Percentiles rank a stretch among this genome's conserved stretches.
These are phyloP conservation scores for Daphne laureola DNA, from an alignment of 441 rosid genomes.

Conservation along the genomic window DNA sequence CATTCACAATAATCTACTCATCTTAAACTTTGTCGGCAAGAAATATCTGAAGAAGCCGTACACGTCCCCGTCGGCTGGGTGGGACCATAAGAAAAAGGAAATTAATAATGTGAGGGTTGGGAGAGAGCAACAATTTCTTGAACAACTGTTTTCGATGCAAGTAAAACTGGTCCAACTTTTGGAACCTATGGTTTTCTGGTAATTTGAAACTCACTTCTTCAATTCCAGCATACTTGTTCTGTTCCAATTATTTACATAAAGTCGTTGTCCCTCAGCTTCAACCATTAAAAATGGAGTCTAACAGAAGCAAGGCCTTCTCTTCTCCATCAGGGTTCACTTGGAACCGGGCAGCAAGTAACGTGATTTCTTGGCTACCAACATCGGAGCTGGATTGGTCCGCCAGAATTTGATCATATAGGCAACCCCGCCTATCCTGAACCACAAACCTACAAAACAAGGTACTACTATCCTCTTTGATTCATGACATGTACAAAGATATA, in stretches of 20 bases:
- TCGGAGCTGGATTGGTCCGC: neutral
- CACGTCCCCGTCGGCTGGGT: no score
- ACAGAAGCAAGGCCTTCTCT: slow-evolving; percentile 18
- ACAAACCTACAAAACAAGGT: no score
- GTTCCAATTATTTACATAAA: slow-evolving; percentile 18
- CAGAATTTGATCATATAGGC: slow-evolving; percentile 7
- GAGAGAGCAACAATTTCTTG: no score
- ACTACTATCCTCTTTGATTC: neutral
- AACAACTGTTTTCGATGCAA: no score
- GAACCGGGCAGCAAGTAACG: slow-evolving; percentile 11
- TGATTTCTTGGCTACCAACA: slow-evolving; percentile 12
- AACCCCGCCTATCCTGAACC: neutral
- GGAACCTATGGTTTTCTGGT: slow-evolving; percentile 16
- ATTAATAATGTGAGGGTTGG: no score
- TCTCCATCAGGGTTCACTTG: slow-evolving; percentile 2
- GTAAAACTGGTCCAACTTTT: no score
- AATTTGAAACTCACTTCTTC: slow-evolving; percentile 2
- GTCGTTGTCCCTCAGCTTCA: slow-evolving; percentile 8
- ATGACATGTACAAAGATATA: neutral
- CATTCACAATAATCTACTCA: no score
- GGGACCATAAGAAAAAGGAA: no score
- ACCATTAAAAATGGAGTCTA: slow-evolving; percentile 26
- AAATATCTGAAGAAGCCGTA: no score
- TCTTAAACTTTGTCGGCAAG: no score
- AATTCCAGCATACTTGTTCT: neutral